Evolutionary conservation across 768 basidiomycete genomes (phyloP).

Genomic region (Melanogaster broomeanus): DNA sequence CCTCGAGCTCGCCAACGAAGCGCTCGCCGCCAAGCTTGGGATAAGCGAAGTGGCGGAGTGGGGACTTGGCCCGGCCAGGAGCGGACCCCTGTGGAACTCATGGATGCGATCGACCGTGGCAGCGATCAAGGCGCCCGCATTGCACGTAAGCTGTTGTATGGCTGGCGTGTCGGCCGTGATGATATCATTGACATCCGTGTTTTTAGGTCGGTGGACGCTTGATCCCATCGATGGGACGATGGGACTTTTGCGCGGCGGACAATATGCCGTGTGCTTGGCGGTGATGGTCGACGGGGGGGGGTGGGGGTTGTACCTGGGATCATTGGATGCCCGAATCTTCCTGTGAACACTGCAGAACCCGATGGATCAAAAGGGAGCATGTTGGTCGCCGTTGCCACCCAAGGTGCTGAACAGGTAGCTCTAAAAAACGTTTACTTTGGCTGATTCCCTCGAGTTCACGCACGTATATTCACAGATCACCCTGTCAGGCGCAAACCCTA

Average conservation of each 20-base stretch:
- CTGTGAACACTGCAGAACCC: slow-evolving; percentile 51
- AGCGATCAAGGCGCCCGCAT: slow-evolving; percentile 66
- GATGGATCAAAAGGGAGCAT: slow-evolving; percentile 73
- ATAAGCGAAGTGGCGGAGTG: slow-evolving; percentile 62
- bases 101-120: slow-evolving; percentile 88
- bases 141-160: slow-evolving; percentile 58
- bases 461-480: slow-evolving; percentile 42
- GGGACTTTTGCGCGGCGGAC: slow-evolving; percentile 89
- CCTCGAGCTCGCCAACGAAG: slow-evolving; percentile 79
- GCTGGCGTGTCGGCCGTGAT: too few species aligned
- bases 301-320: slow-evolving; percentile 83
- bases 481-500: slow-evolving; percentile 50
- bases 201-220: slow-evolving; percentile 79
- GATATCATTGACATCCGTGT: background rate
- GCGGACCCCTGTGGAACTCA: slow-evolving; percentile 56
- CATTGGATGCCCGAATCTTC: slow-evolving; percentile 93
- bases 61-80: slow-evolving; percentile 67
- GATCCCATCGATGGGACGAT: slow-evolving; percentile 94
- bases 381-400: slow-evolving; percentile 84
- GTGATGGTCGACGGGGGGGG: slow-evolving; percentile 76
- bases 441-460: background rate
- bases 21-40: slow-evolving; percentile 54
- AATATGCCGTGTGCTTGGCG: slow-evolving; percentile 91
- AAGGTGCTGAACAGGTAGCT: slow-evolving; percentile 75
- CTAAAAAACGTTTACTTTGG: background rate